A percentile compares a stretch with the other conserved stretches of the same genome.
Conservation (phyloP, 805 yeast genomes). For the Nakazawaea ambrosiae region DNA sequence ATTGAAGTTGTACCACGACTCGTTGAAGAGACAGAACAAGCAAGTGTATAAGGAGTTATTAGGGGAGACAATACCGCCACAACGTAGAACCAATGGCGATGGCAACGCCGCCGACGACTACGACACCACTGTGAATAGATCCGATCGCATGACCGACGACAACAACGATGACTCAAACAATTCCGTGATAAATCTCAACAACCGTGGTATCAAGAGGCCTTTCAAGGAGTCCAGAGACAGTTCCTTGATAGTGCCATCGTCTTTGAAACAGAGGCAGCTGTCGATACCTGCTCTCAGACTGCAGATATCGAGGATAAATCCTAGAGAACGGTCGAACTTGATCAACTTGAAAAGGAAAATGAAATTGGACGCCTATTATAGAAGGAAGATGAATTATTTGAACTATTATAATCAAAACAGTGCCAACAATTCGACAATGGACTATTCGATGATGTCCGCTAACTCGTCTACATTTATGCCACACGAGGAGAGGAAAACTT, state of each 20-base stretch:
- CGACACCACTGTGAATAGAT: too few species aligned
- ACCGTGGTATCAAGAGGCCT: slow-evolving; percentile 5
- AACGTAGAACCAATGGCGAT: not conserved
- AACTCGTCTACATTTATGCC: slow-evolving; percentile 4
- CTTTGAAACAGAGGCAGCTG: not conserved
- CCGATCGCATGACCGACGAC: not conserved
- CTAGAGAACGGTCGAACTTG: slow-evolving; percentile 9
- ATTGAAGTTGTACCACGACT: slow-evolving; percentile 5
- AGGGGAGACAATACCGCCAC: slow-evolving; percentile 1
- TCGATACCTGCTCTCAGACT: slow-evolving; percentile 8
- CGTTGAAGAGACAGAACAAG: slow-evolving; percentile 7
- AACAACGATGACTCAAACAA: slow-evolving; percentile 2
- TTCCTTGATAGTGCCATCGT: slow-evolving; percentile 4
- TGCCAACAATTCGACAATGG: not conserved
- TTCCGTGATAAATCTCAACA: not conserved
- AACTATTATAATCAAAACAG: slow-evolving; percentile 3
- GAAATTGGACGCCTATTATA: slow-evolving; percentile 11
- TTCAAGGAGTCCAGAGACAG: slow-evolving; percentile 7
- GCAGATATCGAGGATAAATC: slow-evolving; percentile 7
- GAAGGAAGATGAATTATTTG: slow-evolving; percentile 10
- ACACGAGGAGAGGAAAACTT: not conserved
- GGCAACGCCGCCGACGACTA: not conserved
- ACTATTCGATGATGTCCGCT: slow-evolving; percentile 1
- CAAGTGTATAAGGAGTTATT: not conserved
- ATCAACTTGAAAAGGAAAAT: slow-evolving; percentile 10